Conservation (phyloP, 306 rosid species). For the Senna tora region DNA sequence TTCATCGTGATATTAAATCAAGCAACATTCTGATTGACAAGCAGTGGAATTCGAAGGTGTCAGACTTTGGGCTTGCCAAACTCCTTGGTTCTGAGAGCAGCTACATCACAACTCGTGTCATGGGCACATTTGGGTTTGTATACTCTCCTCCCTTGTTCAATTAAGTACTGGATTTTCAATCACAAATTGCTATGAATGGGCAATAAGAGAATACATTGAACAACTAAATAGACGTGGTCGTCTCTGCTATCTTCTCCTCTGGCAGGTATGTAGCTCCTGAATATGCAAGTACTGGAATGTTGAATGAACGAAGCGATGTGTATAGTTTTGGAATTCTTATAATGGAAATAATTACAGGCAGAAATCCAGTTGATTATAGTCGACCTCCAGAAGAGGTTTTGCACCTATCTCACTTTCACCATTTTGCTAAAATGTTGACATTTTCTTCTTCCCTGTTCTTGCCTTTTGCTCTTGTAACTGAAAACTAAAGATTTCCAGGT, state of each 20-base stretch:
- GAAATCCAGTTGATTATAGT: conserved; percentile 66
- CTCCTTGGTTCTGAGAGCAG: conserved; percentile 63
- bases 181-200: too few relatives aligned
- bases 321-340: conserved; percentile 70
- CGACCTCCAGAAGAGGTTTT: conserved; percentile 68
- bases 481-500: conserved; percentile 48
- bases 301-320: conserved; percentile 70
- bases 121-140: conserved; percentile 76
- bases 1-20: conserved; percentile 71
- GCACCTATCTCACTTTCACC: conserved; percentile 6
- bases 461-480: conserved; percentile 2
- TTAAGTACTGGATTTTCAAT: too few relatives aligned
- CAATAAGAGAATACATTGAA: too few relatives aligned
- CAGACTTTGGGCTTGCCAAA: conserved; percentile 81
- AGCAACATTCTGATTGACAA: conserved; percentile 71
- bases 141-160: not conserved
- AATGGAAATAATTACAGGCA: conserved; percentile 68
- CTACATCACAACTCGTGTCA: conserved; percentile 69
- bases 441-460: not conserved
- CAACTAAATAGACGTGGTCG: too few relatives aligned
- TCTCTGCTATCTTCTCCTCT: not conserved
- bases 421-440: not conserved
- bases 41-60: conserved; percentile 72
- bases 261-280: conserved; percentile 74
- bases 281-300: conserved; percentile 77